Evolutionary conservation across 2,329 filamentous ascomycete genomes (phyloP).

Genomic region (Cercospora beticola): DNA sequence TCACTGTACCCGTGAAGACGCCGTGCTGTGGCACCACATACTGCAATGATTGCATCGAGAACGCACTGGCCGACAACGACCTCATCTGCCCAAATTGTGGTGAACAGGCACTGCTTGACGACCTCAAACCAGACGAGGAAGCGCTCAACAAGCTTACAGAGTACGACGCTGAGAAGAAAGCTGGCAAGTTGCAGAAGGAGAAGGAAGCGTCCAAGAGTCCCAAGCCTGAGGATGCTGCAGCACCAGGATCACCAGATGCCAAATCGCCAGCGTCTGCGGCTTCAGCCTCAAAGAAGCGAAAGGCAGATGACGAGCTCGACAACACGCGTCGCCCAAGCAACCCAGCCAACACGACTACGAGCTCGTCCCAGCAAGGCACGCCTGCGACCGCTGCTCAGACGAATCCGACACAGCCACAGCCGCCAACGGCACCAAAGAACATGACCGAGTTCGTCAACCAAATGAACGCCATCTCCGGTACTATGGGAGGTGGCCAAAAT

Average conservation of each 20-base stretch:
- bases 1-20: conserved; percentile 98
- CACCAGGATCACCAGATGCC: conserved; percentile 30
- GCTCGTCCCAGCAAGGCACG: conserved; percentile 38
- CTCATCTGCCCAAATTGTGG: conserved; percentile 91
- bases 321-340: conserved; percentile 46
- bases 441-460: conserved; percentile 45
- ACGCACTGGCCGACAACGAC: conserved; percentile 97
- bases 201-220: conserved; percentile 43
- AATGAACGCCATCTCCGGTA: conserved; percentile 46
- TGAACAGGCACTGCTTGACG: conserved; percentile 89
- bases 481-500: conserved; percentile 25
- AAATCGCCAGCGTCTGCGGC: conserved; percentile 35
- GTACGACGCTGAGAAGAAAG: conserved; percentile 60
- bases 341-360: conserved; percentile 47
- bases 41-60: conserved; percentile 99
- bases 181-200: conserved; percentile 47
- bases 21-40: conserved; percentile 98
- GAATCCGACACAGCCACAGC: conserved; percentile 20
- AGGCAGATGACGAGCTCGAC: conserved; percentile 67
- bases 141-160: conserved; percentile 83
- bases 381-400: conserved; percentile 41
- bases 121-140: conserved; percentile 79
- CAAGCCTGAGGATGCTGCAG: conserved; percentile 20
- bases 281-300: conserved; percentile 69
- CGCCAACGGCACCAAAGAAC: conserved; percentile 32